These are phyloP conservation scores for Isatis tinctoria DNA, from an alignment of 345 rosid genomes.

Conservation along the genomic window DNA sequence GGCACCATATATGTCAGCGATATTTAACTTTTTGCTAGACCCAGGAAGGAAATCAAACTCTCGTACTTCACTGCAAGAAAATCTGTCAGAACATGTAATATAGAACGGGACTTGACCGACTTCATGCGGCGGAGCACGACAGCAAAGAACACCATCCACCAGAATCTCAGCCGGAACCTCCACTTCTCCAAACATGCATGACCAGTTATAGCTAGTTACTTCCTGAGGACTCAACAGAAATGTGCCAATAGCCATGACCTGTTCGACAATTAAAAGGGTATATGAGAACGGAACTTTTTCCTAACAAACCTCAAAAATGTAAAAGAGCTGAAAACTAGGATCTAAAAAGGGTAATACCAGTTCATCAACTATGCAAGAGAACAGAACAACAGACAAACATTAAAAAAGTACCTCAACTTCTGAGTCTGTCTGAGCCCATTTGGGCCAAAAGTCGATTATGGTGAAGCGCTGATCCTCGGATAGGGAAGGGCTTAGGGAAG, in stretches of 20 bases:
- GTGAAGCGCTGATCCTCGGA: constrained; percentile 80
- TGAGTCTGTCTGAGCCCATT: constrained; percentile 62
- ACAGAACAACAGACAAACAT: constrained; percentile 5
- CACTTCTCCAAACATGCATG: constrained; percentile 96
- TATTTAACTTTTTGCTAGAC: constrained; percentile 42
- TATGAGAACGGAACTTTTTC: constrained; percentile 3
- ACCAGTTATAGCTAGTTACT: constrained; percentile 66
- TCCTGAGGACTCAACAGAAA: constrained; percentile 64
- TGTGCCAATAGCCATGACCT: constrained; percentile 67
- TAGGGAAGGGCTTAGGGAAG: constrained; percentile 76
- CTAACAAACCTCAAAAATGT: neutral
- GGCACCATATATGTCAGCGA: constrained; percentile 39
- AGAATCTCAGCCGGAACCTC: constrained; percentile 82
- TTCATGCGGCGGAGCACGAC: constrained; percentile 59
- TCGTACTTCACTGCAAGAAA: constrained; percentile 91
- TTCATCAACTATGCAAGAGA: constrained; percentile 7
- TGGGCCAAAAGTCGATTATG: constrained; percentile 74
- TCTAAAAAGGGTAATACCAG: neutral
- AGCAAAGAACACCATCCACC: constrained; percentile 73
- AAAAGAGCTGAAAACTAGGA: neutral
- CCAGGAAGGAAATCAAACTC: constrained; percentile 72
- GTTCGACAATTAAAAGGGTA: constrained; percentile 10
- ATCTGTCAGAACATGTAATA: constrained; percentile 84
- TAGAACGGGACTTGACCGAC: constrained; percentile 82
- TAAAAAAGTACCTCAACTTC: constrained; percentile 56